phyloP scores from a whole-genome alignment of 139 green algal species.

The Chlamydomonas sphaeroides region DNA sequence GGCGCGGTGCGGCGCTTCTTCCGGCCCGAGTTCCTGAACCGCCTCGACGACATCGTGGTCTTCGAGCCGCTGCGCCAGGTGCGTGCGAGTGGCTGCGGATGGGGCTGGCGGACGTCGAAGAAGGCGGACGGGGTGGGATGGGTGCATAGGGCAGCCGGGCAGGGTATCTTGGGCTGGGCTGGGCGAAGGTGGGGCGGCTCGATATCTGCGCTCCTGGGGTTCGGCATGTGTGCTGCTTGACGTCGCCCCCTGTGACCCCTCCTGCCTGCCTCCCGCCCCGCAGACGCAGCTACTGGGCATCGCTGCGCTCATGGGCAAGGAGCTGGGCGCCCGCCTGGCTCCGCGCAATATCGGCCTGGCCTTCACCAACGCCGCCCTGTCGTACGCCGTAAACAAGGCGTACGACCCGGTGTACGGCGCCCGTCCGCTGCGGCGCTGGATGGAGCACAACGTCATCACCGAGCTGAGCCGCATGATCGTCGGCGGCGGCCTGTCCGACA shows the following conservation, averaged over 20 bases:
- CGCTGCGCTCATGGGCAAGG: background rate
- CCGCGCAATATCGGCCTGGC: slow-evolving; percentile 39
- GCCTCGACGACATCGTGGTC: slow-evolving; percentile 89
- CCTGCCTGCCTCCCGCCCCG: no score
- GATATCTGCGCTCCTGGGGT: no score
- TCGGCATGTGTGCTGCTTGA: no score
- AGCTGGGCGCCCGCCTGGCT: slow-evolving; percentile 25
- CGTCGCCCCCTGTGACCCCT: slow-evolving; percentile 41
- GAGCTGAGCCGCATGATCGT: slow-evolving; percentile 70
- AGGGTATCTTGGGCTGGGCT: no score
- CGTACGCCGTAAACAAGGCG: slow-evolving; percentile 58
- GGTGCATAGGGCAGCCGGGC: no score
- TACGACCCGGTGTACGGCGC: slow-evolving; percentile 70
- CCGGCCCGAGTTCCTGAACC: slow-evolving; percentile 90
- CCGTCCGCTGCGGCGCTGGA: slow-evolving; percentile 71
- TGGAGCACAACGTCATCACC: slow-evolving; percentile 74
- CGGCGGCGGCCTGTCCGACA: slow-evolving; percentile 58
- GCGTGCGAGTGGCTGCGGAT: no score
- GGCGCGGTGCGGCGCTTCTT: slow-evolving; percentile 59
- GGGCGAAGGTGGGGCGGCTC: no score
- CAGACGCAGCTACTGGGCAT: slow-evolving; percentile 18
- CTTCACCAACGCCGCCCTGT: slow-evolving; percentile 61
- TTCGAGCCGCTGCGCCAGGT: slow-evolving; percentile 72
- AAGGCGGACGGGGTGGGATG: no score
- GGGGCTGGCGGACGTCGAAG: no score